phyloP scores from a whole-genome alignment of 2,329 filamentous ascomycete genomes.

The Escovopsis sp. region DNA sequence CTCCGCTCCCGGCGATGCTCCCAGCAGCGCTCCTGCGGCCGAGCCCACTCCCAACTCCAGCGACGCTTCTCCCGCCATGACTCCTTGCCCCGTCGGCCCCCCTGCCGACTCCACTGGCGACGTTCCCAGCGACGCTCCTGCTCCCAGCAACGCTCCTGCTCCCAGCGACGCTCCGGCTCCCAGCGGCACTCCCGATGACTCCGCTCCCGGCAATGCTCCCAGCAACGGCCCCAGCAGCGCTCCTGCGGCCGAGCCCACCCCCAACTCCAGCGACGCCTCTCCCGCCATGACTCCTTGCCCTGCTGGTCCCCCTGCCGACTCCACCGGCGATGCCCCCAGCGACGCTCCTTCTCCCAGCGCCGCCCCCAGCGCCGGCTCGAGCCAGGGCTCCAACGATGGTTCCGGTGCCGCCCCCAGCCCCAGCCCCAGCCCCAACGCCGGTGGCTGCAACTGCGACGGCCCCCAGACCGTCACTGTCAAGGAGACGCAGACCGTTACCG shows the following conservation, averaged over 20 bases:
- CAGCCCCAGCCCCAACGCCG: constrained; percentile 17
- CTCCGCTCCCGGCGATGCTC: too few relatives aligned
- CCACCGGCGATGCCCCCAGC: constrained; percentile 15
- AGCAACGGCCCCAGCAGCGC: not conserved
- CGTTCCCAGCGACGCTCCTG: constrained; percentile 19
- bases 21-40: too few relatives aligned
- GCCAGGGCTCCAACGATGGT: too few relatives aligned
- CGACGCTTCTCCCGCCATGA: too few relatives aligned
- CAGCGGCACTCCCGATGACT: constrained; percentile 3
- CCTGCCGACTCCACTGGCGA: constrained; percentile 9
- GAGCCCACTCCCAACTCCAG: too few relatives aligned
- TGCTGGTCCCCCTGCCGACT: not conserved
- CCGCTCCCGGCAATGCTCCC: constrained; percentile 23
- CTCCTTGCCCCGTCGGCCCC: too few relatives aligned
- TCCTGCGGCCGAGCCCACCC: too few relatives aligned
- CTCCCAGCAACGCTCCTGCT: constrained; percentile 23
- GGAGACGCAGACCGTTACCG: constrained; percentile 10
- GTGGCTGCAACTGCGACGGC: not conserved
- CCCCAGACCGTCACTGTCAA: constrained; percentile 4
- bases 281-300: too few relatives aligned
- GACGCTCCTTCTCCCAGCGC: not conserved
- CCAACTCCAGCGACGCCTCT: too few relatives aligned
- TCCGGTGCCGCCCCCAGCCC: constrained; percentile 20
- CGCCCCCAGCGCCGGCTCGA: too few relatives aligned
- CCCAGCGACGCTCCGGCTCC: constrained; percentile 5